Evolutionary conservation across 345 rosid species (phyloP).

Genomic region (Eucalyptus viminalis): DNA sequence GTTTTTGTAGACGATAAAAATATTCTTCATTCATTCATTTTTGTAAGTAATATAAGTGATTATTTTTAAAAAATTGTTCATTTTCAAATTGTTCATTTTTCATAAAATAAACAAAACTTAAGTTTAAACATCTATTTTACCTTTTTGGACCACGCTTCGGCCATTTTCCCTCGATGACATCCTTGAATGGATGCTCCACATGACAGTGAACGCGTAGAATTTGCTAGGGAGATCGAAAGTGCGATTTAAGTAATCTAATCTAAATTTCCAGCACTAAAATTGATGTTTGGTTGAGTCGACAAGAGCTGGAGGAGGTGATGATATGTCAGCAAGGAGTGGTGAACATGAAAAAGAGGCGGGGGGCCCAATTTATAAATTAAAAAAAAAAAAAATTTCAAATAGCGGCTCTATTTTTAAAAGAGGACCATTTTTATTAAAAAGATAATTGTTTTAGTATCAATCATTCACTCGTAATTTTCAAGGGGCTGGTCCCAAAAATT

Average conservation of each 20-base stretch:
- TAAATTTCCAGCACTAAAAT: background rate
- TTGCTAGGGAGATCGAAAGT: background rate
- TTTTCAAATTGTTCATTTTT: background rate
- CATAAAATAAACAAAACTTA: background rate
- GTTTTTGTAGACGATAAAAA: background rate
- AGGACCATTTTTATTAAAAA: too few relatives aligned
- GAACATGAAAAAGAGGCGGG: background rate
- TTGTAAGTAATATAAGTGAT: background rate
- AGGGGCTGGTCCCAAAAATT: too few relatives aligned
- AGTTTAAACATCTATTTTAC: background rate
- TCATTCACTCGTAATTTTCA: too few relatives aligned
- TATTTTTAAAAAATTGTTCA: background rate
- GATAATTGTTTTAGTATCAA: too few relatives aligned
- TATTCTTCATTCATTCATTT: background rate
- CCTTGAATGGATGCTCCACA: background rate
- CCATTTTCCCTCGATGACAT: background rate
- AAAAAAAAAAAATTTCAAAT: accelerated
- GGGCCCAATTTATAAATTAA: background rate
- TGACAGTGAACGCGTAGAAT: background rate
- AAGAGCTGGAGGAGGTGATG: background rate
- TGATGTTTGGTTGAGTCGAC: background rate
- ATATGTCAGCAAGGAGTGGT: background rate
- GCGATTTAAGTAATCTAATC: background rate
- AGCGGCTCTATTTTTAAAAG: too few relatives aligned
- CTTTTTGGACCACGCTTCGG: background rate